A percentile compares a stretch with the other conserved stretches of the same genome.
phyloP scores from a whole-genome alignment of 2,329 filamentous ascomycete genomes.

The Colletotrichum tropicale region DNA sequence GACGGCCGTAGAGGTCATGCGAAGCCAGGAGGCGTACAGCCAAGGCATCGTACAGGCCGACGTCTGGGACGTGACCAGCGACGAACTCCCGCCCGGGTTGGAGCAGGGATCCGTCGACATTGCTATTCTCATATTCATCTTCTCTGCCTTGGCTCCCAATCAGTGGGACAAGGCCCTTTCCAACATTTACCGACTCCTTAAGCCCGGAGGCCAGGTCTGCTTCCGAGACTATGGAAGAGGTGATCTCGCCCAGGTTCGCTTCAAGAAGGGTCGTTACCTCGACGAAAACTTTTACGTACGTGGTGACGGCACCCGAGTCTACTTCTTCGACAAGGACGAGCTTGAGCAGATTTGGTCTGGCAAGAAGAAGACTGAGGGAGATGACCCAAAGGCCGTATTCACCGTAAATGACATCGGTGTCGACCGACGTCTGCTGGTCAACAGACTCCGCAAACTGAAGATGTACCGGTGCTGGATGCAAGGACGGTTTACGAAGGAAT shows the following conservation, averaged over 20 bases:
- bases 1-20: constrained; percentile 92
- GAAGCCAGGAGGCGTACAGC: constrained; percentile 77
- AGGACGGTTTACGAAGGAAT: constrained; percentile 77
- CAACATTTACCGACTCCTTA: constrained; percentile 83
- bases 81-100: constrained; percentile 77
- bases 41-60: constrained; percentile 78
- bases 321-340: constrained; percentile 93
- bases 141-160: constrained; percentile 83
- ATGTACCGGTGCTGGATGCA: constrained; percentile 99
- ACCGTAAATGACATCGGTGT: constrained; percentile 80
- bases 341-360: constrained; percentile 79
- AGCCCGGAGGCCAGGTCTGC: constrained; percentile 89
- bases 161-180: constrained; percentile 85
- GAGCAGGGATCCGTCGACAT: constrained; percentile 84
- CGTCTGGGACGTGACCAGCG: constrained; percentile 88
- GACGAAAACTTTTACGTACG: constrained; percentile 98
- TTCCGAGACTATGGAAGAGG: constrained; percentile 97
- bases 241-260: constrained; percentile 93
- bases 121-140: constrained; percentile 95
- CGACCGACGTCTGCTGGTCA: constrained; percentile 89
- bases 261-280: constrained; percentile 93
- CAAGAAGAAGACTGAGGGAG: constrained; percentile 27
- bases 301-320: constrained; percentile 94
- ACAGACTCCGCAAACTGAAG: constrained; percentile 87
- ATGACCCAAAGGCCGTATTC: constrained; percentile 52